Evolutionary conservation across 2,329 filamentous ascomycete genomes (phyloP).

Genomic region (Aspergillus pseudotamarii): DNA sequence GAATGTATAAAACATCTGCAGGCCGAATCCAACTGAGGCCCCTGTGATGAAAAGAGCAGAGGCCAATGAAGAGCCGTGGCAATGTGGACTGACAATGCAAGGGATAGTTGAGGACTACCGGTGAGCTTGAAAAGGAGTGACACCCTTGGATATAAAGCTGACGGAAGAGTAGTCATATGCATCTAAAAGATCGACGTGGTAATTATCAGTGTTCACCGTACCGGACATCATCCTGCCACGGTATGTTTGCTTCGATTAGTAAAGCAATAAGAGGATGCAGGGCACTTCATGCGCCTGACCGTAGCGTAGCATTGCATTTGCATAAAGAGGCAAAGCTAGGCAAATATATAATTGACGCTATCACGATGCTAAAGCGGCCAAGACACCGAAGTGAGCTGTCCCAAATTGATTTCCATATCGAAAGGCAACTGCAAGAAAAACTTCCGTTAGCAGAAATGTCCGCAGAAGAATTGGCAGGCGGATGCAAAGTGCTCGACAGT

Average conservation of each 20-base stretch:
- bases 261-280: background rate
- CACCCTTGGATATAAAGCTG: background rate
- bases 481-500: background rate
- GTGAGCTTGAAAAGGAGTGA: background rate
- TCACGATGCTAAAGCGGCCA: background rate
- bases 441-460: background rate
- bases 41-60: background rate
- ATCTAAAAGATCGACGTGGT: background rate
- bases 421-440: background rate
- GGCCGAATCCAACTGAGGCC: background rate
- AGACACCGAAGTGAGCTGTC: background rate
- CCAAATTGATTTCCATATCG: background rate
- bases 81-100: background rate
- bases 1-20: background rate
- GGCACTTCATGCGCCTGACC: background rate
- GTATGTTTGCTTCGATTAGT: background rate
- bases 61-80: background rate
- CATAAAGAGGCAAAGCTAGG: background rate
- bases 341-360: background rate
- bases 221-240: background rate
- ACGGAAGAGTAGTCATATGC: background rate
- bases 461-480: background rate
- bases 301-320: background rate
- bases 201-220: background rate
- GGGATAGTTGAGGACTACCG: background rate